Evolutionary conservation across 148 eudicot species (phyloP), one percentile per base, ranked within the genome.

Genomic region (Cornus kousa): DNA sequence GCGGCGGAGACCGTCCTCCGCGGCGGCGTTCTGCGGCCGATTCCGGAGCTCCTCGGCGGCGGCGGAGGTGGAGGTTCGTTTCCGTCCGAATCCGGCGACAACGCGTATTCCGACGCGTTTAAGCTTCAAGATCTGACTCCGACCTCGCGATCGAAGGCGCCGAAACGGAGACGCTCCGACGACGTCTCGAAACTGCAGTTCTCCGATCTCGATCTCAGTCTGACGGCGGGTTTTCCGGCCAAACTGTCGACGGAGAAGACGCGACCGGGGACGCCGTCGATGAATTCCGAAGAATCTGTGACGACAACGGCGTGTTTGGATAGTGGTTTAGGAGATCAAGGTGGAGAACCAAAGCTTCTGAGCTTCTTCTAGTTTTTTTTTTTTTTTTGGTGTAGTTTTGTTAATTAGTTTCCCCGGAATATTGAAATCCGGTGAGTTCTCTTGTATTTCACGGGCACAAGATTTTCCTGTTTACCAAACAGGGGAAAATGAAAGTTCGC

Each of bases 1-100:
- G 92, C 95, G 50, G 97, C 90, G 32, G 92, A 91, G 46, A 93
- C 94, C 3, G 87, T 93, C 73, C 88, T 93, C 39, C 87, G 87
- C 9, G 97, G 97, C 72, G 95, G 95, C 8, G 60, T 86, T 39
- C 84, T 89, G 72, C 83, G 83, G 12, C 88, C 94, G 5, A 77
- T 91, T 55, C 80, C 93, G 3, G 95, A 90, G 66, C 77, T 89
- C 23, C 82, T 92, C 73, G 76, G 72, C 48, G 48, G 48, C 8
- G 48, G 48, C 77, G 85, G 82, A 12, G 80, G 1, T 50, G 85
- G 82, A 12, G 80, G 1, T 50, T 50, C 66, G 23, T n/a, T 73
- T 1, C 80, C 82, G 14, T 74, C 77, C 64, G 85, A 81, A 6
- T 70, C 81, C 35, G 89, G 80, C 73, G 59, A 73, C 12, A 59